Conservation (phyloP, 75 land plant genomes). For the Adiantum capillusveneris region DNA sequence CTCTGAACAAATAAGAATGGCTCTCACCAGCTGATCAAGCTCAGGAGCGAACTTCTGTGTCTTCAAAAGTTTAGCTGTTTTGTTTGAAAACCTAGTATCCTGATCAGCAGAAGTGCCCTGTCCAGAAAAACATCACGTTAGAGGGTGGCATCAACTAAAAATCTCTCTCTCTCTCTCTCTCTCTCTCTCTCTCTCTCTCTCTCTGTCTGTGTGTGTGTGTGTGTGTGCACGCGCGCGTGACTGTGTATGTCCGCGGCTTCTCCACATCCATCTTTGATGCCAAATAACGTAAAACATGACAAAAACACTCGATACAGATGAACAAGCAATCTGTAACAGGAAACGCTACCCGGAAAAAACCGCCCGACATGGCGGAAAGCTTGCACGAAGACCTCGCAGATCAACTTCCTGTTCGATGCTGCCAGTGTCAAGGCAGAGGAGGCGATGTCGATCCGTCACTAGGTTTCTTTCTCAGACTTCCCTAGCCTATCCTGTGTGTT, state of each 20-base stretch:
- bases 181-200: too few species aligned
- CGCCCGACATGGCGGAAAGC: conserved; percentile 61
- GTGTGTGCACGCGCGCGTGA: too few species aligned
- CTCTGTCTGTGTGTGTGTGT: too few species aligned
- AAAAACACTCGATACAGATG: background rate
- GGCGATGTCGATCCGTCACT: too few species aligned
- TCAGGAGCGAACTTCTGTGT: conserved; percentile 91
- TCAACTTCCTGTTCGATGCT: too few species aligned
- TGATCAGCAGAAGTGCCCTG: conserved; percentile 98
- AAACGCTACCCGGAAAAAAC: conserved; percentile 61
- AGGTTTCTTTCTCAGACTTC: too few species aligned
- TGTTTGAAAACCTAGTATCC: conserved; percentile 96
- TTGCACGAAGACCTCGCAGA: background rate
- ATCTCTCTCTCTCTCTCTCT: background rate
- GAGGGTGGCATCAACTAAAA: background rate
- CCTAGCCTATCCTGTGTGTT: too few species aligned
- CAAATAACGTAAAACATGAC: background rate
- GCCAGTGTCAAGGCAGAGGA: too few species aligned
- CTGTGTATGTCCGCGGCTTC: too few species aligned
- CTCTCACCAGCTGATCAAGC: conserved; percentile 74
- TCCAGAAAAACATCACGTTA: background rate
- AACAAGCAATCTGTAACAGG: background rate
- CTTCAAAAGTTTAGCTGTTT: conserved; percentile 91
- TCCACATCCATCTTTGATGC: background rate
- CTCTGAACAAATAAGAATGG: background rate